Evolutionary conservation across 352 stramenopile species (phyloP), one percentile per base, ranked within the genome.

Genomic region (Globisporangium camurandrum): DNA sequence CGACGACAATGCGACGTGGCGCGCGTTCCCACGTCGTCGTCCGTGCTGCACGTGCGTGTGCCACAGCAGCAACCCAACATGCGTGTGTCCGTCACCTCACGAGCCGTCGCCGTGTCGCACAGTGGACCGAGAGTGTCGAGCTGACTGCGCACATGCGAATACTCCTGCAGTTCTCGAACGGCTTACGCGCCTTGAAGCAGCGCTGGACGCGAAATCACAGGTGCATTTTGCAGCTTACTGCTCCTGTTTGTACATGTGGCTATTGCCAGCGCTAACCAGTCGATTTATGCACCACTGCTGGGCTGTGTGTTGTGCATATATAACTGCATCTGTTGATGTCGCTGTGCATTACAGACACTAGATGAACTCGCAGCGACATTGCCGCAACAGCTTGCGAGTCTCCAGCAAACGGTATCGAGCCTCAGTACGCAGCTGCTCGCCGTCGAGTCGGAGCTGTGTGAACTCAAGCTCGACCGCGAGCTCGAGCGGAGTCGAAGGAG

Each of bases 1-100:
- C 30, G 14, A 12, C 9, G 28, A 47, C 27, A 31, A 45, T 20
- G 40, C 49, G 65, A 16, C 67, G 60, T 54, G 36, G 23, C 23
- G 49, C 14, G 38, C 52, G 14, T 59, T 46, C 40, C 45, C 26
- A 19, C 36, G n/a, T 22, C 36, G 70, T 22, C 78, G 70, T 20
- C 80, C 69, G 22, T 80, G 70, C 23, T 82, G 73, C 28, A 57
- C 59, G n/a, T 83, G 70, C 51, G 47, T 39, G 16, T 85, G 71
- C 24, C 64, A 80, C 24, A 27, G 27, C 1, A 24, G 20, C 11
- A n/a, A n/a, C 23, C 16, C 5, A 22, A 48, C 24, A 20, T 33
- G 17, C 49, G 54, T 26, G 37, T 43, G 16, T 54, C 37, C 36
- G 43, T 46, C 30, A 10, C 36, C 3, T 7, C 14, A 39, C 12